A percentile compares a stretch with the other conserved stretches of the same genome.
phyloP scores from a whole-genome alignment of 306 rosid genomes.

The Gynostemma pentaphyllum region DNA sequence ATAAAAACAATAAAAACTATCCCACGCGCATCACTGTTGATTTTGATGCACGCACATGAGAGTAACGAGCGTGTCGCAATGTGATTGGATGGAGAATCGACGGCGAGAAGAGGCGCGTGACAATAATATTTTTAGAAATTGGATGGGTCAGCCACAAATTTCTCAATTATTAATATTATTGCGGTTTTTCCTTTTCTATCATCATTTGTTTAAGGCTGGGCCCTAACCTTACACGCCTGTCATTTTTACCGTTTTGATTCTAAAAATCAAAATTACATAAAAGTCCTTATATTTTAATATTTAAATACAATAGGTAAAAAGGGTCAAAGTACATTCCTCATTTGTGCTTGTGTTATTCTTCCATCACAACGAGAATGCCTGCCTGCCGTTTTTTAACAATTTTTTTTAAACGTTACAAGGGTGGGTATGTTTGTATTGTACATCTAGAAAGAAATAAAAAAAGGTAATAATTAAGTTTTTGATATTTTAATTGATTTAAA shows the following conservation, averaged over 20 bases:
- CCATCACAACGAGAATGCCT: no score
- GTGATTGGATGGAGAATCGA: background rate
- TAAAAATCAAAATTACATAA: background rate
- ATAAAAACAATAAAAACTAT: background rate
- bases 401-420: no score
- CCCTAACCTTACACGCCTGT: slow-evolving; percentile 26
- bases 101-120: background rate
- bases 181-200: background rate
- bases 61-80: background rate
- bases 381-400: no score
- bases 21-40: slow-evolving; percentile 6
- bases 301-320: background rate
- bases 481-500: no score
- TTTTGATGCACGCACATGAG: slow-evolving; percentile 2
- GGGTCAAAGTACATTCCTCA: background rate
- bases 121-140: background rate
- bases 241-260: slow-evolving; percentile 11
- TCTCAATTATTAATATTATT: background rate
- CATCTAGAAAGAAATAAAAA: no score
- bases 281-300: background rate
- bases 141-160: background rate
- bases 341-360: background rate
- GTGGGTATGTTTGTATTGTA: no score
- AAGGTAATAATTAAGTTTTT: no score
- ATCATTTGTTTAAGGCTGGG: slow-evolving; percentile 13